Conservation (phyloP, 2,329 filamentous ascomycete species). For the Beauveria rudraprayagi region DNA sequence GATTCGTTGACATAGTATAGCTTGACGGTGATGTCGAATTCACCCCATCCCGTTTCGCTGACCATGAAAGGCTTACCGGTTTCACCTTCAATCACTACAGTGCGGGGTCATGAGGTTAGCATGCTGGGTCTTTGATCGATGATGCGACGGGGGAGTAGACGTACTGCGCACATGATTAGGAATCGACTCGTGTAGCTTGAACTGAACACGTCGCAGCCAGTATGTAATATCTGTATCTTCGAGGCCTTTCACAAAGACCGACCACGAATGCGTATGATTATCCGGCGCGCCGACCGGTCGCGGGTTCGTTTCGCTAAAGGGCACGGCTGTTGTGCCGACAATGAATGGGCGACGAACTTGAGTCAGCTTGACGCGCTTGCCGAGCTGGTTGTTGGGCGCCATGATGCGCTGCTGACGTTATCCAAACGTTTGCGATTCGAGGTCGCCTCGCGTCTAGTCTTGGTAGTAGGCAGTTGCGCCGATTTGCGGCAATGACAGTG, state of each 20-base stretch:
- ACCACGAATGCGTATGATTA: conserved; percentile 95
- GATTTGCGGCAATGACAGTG: neutral
- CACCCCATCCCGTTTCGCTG: conserved; percentile 91
- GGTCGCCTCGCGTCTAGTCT: neutral
- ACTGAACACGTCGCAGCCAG: conserved; percentile 95
- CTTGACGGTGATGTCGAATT: conserved; percentile 94
- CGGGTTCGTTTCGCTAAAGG: conserved; percentile 72
- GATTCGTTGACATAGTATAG: conserved; percentile 85
- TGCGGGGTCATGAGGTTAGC: neutral
- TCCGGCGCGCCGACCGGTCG: conserved; percentile 69
- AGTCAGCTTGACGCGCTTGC: conserved; percentile 57
- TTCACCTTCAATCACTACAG: conserved; percentile 60
- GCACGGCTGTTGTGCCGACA: conserved; percentile 71
- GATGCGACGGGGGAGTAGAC: conserved; percentile 20
- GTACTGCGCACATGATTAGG: conserved; percentile 76
- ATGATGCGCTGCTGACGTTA: conserved; percentile 28
- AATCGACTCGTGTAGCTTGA: conserved; percentile 97
- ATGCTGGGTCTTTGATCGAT: neutral
- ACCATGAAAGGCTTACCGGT: conserved; percentile 67
- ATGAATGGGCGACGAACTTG: conserved; percentile 60
- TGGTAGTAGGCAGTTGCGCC: neutral
- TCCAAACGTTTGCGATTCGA: neutral
- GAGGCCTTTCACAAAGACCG: conserved; percentile 84
- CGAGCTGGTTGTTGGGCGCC: conserved; percentile 50
- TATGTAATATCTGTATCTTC: conserved; percentile 88